Base-by-base conservation (phyloP, 768 basidiomycete genomes). In the Baorangia bicolor region DNA sequence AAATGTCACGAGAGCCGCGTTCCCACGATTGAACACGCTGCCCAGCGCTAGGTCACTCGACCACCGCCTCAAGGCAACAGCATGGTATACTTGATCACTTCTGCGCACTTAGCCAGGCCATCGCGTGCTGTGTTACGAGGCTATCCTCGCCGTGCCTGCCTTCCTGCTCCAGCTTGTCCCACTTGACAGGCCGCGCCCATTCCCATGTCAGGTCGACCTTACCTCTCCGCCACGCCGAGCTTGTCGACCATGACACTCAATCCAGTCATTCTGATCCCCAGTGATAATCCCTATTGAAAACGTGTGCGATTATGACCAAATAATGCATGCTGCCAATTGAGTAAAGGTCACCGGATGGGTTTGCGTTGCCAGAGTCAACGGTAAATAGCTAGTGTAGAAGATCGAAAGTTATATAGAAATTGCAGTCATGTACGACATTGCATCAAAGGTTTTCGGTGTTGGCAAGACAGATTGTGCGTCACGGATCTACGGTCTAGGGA, bases 401-500 rank as follows among this genome's bases (percentile, higher is more conserved):
- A 65, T 66, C 63, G 65, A 73, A 67, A 34, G 52, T 41, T 44
- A 46, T 60, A 64, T 56, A 56, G 50, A 58, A 49, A 60, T 50
- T 40, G 54, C 50, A 44, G 47, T 45, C 56, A 49, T 55, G 54
- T 62, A 69, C 58, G 54, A 53, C 57, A 40, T 38, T 16, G 44
- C 49, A 48, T 60, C 53, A 58, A 55, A 53, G 5, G 25, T 43
- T 25, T 57, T 52, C 51, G 49, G 27, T 31, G 43, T 52, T 23
- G 13, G 28, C 33, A 47, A 45, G 53, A 30, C 38, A 57, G 42
- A 37, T 28, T 35, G 20, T 49, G 39, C 47, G 52, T 42, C 59
- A 31, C 43, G 35, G 18, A 35, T 71, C 71, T 70, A 69, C 55
- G 46, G 40, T 72, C 70, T 72, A 73, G 42, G 69, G 62, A 52